Conservation (phyloP, 768 basidiomycete species). For the Cystobasidium ongulense region DNA sequence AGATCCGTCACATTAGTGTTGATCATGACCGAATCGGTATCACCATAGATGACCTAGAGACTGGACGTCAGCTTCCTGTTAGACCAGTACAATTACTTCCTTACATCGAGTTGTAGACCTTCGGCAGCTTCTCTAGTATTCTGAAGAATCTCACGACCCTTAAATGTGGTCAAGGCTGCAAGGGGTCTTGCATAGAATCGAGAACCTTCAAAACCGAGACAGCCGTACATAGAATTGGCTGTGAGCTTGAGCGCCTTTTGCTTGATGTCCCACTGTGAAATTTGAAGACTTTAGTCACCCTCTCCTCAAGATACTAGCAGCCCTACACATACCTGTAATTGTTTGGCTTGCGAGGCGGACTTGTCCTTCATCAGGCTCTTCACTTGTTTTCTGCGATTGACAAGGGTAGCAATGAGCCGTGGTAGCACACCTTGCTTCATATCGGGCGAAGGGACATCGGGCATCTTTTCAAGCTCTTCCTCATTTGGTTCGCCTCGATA, state of each 20-base stretch:
- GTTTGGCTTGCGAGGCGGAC: slow-evolving; percentile 58
- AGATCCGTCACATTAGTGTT: slow-evolving; percentile 89
- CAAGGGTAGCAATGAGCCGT: slow-evolving; percentile 91
- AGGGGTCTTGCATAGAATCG: slow-evolving; percentile 92
- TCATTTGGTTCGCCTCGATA: slow-evolving; percentile 32
- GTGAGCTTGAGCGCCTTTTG: slow-evolving; percentile 95
- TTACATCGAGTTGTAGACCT: slow-evolving; percentile 74
- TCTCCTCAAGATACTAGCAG: background rate
- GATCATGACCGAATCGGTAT: slow-evolving; percentile 97
- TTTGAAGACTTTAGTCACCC: background rate
- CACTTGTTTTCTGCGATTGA: slow-evolving; percentile 77
- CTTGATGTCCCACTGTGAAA: slow-evolving; percentile 79
- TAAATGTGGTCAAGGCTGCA: slow-evolving; percentile 95
- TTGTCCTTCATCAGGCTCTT: slow-evolving; percentile 91
- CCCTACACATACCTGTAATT: slow-evolving; percentile 63
- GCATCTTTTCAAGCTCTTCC: slow-evolving; percentile 74
- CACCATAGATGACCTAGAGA: slow-evolving; percentile 87
- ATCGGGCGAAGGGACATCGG: slow-evolving; percentile 69
- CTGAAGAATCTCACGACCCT: slow-evolving; percentile 92
- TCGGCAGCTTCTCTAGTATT: slow-evolving; percentile 89
- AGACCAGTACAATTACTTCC: slow-evolving; percentile 40
- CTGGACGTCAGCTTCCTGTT: background rate
- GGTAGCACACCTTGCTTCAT: slow-evolving; percentile 82
- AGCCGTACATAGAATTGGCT: slow-evolving; percentile 99
- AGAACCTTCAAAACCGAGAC: slow-evolving; percentile 94